These are phyloP conservation scores for Arabidopsis lyrata DNA, from an alignment of 441 rosid genomes.

Conservation along the genomic window DNA sequence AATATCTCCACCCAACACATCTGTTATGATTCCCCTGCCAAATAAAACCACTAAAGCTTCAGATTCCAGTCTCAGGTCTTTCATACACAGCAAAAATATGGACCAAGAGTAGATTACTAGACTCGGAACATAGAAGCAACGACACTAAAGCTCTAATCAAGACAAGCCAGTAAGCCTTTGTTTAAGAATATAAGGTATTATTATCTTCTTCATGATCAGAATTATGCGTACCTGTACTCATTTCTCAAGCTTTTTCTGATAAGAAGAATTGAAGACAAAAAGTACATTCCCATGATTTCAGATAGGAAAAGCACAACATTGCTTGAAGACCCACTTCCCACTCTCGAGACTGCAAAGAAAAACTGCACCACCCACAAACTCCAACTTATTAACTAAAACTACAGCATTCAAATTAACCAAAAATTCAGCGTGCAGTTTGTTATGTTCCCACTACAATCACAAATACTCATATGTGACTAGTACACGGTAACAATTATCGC, in stretches of 20 bases:
- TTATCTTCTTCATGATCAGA: neutral
- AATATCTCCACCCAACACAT: slow-evolving; percentile 96
- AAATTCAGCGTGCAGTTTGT: neutral
- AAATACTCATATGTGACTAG: neutral
- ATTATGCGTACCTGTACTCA: slow-evolving; percentile 76
- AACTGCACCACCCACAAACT: slow-evolving; percentile 61
- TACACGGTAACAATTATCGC: neutral
- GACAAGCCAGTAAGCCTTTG: neutral
- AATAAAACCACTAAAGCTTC: neutral
- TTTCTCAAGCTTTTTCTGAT: slow-evolving; percentile 96
- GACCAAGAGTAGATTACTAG: neutral
- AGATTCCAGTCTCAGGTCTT: neutral
- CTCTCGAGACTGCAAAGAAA: slow-evolving; percentile 98
- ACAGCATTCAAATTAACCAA: slow-evolving; percentile 9
- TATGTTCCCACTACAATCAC: slow-evolving; percentile 13
- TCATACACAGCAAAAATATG: neutral
- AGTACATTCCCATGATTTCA: slow-evolving; percentile 99
- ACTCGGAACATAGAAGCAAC: neutral
- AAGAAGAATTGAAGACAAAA: slow-evolving; percentile 93
- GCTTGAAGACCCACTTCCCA: slow-evolving; percentile 99
- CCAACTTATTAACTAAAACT: slow-evolving; percentile 40
- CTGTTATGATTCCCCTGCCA: slow-evolving; percentile 89
- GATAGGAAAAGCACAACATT: slow-evolving; percentile 96
- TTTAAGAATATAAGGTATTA: neutral
- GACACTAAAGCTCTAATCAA: neutral